Conservation (phyloP, 140 eudicot species). For the Anethum foeniculum region DNA sequence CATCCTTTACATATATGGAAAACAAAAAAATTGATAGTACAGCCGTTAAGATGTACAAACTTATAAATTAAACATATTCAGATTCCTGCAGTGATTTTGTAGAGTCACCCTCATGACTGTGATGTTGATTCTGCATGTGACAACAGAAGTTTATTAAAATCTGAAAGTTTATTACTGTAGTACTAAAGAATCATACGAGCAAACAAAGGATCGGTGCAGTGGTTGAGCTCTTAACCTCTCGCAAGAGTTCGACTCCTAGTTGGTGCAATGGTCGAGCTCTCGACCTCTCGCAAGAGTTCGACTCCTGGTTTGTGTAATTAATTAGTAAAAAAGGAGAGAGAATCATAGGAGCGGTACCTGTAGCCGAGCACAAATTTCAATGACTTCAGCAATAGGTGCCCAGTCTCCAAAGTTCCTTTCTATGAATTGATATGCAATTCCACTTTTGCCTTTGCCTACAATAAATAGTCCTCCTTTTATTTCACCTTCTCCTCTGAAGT, state of each 20-base stretch:
- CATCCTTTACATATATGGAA: neutral
- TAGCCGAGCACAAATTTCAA: slow-evolving; percentile 50
- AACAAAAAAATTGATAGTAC: neutral
- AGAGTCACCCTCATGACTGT: slow-evolving; percentile 25
- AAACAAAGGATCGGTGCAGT: neutral
- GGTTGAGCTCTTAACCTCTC: no score
- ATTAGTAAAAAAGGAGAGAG: neutral
- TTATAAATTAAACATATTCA: slow-evolving; percentile 16
- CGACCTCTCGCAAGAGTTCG: no score
- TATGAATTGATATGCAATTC: slow-evolving; percentile 76
- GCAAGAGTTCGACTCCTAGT: no score
- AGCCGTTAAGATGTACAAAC: neutral
- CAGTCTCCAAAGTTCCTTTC: slow-evolving; percentile 83
- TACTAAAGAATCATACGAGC: slow-evolving; percentile 1
- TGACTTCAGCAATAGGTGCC: slow-evolving; percentile 78
- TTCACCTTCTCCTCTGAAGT: slow-evolving; percentile 76
- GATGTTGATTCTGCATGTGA: slow-evolving; percentile 36
- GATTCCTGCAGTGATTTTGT: slow-evolving; percentile 21
- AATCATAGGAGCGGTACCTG: slow-evolving; percentile 36
- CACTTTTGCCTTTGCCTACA: slow-evolving; percentile 66
- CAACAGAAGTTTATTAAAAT: neutral
- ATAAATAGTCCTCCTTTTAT: slow-evolving; percentile 83
- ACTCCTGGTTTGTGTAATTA: no score
- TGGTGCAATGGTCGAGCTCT: no score
- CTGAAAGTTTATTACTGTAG: neutral